phyloP scores from a whole-genome alignment of 179 eudicot species.

The Vitellaria paradoxa region DNA sequence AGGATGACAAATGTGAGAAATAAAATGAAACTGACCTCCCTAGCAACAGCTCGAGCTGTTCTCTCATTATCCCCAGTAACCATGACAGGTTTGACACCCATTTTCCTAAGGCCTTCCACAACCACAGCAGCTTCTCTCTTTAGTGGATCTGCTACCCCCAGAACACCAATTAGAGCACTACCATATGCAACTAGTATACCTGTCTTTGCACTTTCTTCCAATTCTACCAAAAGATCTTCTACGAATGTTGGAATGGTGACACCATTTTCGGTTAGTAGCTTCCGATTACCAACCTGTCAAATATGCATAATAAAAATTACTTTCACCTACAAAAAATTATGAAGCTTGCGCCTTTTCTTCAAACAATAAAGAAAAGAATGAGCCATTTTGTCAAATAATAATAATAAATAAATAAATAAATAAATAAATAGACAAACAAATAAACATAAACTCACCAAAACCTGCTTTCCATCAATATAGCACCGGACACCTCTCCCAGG shows the following conservation, averaged over 20 bases:
- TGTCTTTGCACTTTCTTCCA: conserved; percentile 87
- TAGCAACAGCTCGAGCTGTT: conserved; percentile 88
- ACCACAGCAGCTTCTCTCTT: conserved; percentile 96
- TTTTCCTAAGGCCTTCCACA: conserved; percentile 79
- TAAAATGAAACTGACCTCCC: conserved; percentile 47
- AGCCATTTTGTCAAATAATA: neutral
- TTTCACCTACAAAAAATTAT: neutral
- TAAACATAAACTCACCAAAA: conserved; percentile 57
- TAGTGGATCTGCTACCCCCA: conserved; percentile 89
- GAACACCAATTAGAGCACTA: conserved; percentile 56
- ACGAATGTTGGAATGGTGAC: conserved; percentile 41
- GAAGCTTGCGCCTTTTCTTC: neutral
- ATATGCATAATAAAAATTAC: conserved; percentile 5
- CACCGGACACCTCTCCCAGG: conserved; percentile 92
- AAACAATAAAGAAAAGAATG: neutral
- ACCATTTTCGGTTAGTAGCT: conserved; percentile 64
- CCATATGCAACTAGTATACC: conserved; percentile 78
- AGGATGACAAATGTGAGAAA: neutral
- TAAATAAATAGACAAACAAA: neutral
- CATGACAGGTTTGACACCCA: conserved; percentile 88
- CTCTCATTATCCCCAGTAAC: conserved; percentile 97
- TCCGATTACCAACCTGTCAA: conserved; percentile 84
- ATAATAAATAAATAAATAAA: neutral
- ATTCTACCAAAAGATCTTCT: conserved; percentile 62
- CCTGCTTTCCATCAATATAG: conserved; percentile 49